Evolutionary conservation across 1,139 yeast species (phyloP), one percentile per base, ranked within the genome.

Genomic region (Taiozyma onychis): DNA sequence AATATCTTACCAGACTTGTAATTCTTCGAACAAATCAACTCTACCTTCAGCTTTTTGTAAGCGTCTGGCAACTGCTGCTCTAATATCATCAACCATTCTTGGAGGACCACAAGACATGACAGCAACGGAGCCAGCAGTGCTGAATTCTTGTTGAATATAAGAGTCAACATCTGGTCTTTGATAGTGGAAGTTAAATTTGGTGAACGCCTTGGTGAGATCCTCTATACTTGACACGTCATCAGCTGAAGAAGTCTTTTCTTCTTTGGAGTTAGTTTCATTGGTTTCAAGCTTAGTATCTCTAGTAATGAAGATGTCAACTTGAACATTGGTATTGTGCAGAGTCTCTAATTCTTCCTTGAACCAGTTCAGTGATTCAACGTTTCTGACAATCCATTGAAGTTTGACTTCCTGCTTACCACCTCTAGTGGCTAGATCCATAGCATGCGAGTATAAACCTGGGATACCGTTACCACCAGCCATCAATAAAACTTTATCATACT

Each of bases 381-480:
- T 79, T 51, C 78, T 69, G 3, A 78, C 68, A 3, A 77, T 72
- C 88, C 88, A 83, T 32, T 71, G 54, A 48, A 82, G 66, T 47
- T 72, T 70, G 43, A 79, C 57, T 8, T 56, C 53, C 48, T 78
- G 73, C 22, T 50, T 39, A 44, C 51, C 18, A 43, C 49, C 43
- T 43, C 51, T 44, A 26, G 18, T 18, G 16, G 44, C 37, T 13
- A 54, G 24, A 24, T 55, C 59, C 24, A 58, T 48, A 41, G 74
- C 64, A 52, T 69, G 65, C 39, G 66, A 57, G 52, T 64, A 64
- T 21, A 73, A 54, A 43, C 83, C 82, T 3, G 93, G 85, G 53
- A 85, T 74, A 62, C 93, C 95, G 51, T 83, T 81, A 48, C 89
- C 88, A 57, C 89, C 85, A 2, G 82, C 82, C 48, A 84, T 57